Percentiles rank a stretch among this genome's conserved stretches.
Conservation (phyloP, 2,329 filamentous ascomycete genomes). For the Colletotrichum theobromicola region DNA sequence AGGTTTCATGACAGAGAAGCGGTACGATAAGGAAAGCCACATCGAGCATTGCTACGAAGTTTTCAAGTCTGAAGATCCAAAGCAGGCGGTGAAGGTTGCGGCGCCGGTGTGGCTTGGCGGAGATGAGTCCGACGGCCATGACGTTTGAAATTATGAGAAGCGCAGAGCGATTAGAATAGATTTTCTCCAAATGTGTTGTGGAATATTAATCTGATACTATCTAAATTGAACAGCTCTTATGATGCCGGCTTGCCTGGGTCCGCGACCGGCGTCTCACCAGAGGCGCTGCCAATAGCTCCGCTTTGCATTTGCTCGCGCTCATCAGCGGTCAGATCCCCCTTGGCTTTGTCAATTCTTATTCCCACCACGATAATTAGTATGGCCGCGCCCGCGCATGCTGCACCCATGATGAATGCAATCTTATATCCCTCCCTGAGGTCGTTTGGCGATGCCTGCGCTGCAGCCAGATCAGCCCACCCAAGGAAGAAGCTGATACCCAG, state of each 20-base stretch:
- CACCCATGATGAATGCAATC: conserved; percentile 69
- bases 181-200: background rate
- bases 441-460: conserved; percentile 48
- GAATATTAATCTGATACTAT: background rate
- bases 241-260: background rate
- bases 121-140: background rate
- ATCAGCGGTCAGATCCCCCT: background rate
- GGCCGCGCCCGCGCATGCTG: conserved; percentile 56
- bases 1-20: background rate
- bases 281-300: background rate
- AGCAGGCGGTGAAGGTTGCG: background rate
- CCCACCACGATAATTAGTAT: conserved; percentile 57
- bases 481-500: conserved; percentile 75
- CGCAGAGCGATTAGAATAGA: background rate
- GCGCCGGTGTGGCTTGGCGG: background rate
- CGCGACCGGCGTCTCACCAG: background rate
- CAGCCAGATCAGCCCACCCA: conserved; percentile 70
- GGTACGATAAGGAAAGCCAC: background rate
- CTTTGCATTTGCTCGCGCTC: background rate
- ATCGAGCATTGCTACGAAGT: background rate
- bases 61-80: background rate
- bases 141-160: background rate
- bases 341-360: conserved; percentile 35
- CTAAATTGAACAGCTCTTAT: background rate
- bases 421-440: conserved; percentile 59